Conservation (phyloP, 2,329 filamentous ascomycete species). For the Talaromyces piceae region DNA sequence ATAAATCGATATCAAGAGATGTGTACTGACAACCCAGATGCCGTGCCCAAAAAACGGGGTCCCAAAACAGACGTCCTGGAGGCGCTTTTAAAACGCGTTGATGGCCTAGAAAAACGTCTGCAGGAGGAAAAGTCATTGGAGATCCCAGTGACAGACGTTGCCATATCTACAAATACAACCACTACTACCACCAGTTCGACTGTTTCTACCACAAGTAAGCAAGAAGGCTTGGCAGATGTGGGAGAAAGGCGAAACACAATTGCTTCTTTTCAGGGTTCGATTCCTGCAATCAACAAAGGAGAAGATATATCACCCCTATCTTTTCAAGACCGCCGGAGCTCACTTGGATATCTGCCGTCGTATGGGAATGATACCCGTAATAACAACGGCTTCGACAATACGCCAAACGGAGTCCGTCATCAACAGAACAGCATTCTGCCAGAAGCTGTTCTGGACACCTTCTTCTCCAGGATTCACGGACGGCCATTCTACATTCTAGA, state of each 20-base stretch:
- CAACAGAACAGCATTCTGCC: slow-evolving; percentile 38
- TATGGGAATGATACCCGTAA: background rate
- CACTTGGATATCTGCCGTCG: slow-evolving; percentile 13
- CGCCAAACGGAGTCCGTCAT: slow-evolving; percentile 12
- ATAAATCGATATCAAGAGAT: slow-evolving; percentile 6
- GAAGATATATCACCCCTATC: slow-evolving; percentile 13
- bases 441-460: slow-evolving; percentile 65
- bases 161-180: slow-evolving; percentile 27
- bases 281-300: slow-evolving; percentile 4
- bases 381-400: slow-evolving; percentile 12
- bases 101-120: slow-evolving; percentile 72
- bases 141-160: slow-evolving; percentile 39
- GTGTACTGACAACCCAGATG: slow-evolving; percentile 50
- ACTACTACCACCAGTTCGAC: too few relatives aligned
- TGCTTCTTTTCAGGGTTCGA: slow-evolving; percentile 14
- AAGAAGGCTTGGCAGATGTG: slow-evolving; percentile 9
- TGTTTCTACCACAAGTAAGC: too few relatives aligned
- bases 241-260: slow-evolving; percentile 16
- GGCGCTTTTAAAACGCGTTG: slow-evolving; percentile 74
- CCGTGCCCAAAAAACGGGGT: slow-evolving; percentile 80
- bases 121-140: slow-evolving; percentile 55
- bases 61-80: slow-evolving; percentile 87
- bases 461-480: slow-evolving; percentile 70
- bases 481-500: slow-evolving; percentile 79
- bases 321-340: slow-evolving; percentile 13